Conservation (phyloP, 139 green algal genomes). For the Edaphochlamys debaryana region DNA sequence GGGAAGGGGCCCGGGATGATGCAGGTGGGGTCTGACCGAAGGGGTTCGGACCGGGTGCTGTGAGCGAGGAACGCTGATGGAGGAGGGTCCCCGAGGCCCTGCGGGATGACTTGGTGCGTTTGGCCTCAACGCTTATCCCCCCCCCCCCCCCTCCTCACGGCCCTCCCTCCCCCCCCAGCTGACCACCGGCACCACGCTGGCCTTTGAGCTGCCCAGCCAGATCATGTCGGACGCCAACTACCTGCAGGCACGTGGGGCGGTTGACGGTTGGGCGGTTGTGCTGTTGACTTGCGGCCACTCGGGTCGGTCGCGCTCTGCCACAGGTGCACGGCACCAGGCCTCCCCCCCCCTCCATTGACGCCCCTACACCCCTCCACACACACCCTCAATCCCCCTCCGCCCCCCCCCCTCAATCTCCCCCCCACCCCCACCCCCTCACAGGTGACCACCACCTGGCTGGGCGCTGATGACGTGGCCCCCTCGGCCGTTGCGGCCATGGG, state of each 20-base stretch:
- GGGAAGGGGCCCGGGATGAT: too few species aligned
- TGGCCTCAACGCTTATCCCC: too few species aligned
- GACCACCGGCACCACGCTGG: slow-evolving; percentile 6
- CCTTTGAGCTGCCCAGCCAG: slow-evolving; percentile 14
- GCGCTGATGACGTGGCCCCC: neutral
- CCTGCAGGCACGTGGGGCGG: neutral
- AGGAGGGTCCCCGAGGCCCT: too few species aligned
- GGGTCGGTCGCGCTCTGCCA: too few species aligned
- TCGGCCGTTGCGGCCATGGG: neutral
- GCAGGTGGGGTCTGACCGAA: too few species aligned
- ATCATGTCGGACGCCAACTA: slow-evolving; percentile 30
- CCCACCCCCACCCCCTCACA: neutral
- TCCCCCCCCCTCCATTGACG: neutral
- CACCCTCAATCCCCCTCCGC: too few species aligned
- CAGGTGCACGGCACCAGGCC: neutral
- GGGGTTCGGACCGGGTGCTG: too few species aligned
- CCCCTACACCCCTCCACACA: neutral
- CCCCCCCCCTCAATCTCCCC: neutral
- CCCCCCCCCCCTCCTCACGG: too few species aligned
- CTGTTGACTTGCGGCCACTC: too few species aligned
- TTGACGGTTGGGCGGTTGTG: neutral
- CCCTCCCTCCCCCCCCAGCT: too few species aligned
- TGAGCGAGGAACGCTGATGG: too few species aligned
- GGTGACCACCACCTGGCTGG: slow-evolving; percentile 30
- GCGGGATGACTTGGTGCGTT: too few species aligned